Evolutionary conservation across 768 basidiomycete genomes (phyloP).

Genomic region (Tulasnella sp.): DNA sequence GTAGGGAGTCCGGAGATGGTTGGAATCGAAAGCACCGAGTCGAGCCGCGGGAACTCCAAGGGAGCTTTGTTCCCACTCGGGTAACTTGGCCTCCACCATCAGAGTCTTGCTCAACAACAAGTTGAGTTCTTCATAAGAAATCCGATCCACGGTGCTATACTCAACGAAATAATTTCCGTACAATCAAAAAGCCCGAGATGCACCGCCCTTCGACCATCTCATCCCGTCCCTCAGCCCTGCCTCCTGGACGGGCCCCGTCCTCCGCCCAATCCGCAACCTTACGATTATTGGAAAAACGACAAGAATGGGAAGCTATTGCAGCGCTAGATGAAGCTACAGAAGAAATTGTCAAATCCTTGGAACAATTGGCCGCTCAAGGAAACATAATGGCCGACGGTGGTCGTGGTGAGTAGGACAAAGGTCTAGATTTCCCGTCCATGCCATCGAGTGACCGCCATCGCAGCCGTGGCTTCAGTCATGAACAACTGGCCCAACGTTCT

Average conservation of each 20-base stretch:
- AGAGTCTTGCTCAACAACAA: not conserved
- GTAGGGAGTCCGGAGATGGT: slow-evolving; percentile 1
- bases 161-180: not conserved
- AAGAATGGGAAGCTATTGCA: slow-evolving; percentile 45
- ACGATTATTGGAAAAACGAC: slow-evolving; percentile 45
- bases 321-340: slow-evolving; percentile 43
- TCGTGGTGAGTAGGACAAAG: slow-evolving; percentile 41
- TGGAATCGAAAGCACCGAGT: not conserved
- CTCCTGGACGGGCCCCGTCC: not conserved
- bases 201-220: slow-evolving; percentile 27
- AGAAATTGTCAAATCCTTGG: slow-evolving; percentile 42
- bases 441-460: not conserved
- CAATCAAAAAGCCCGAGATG: not conserved
- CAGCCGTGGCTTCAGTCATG: slow-evolving; percentile 46
- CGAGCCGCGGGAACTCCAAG: slow-evolving; percentile 4
- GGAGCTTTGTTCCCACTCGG: not conserved
- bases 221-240: slow-evolving; percentile 20
- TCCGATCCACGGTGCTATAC: not conserved
- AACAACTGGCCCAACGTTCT: slow-evolving; percentile 49
- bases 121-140: not conserved
- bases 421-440: slow-evolving; percentile 8
- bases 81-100: not conserved
- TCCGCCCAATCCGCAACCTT: slow-evolving; percentile 6
- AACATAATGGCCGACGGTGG: slow-evolving; percentile 48
- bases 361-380: slow-evolving; percentile 45